Evolutionary conservation across 345 rosid species (phyloP), one percentile per base, ranked within the genome.

Genomic region (Draba incana): DNA sequence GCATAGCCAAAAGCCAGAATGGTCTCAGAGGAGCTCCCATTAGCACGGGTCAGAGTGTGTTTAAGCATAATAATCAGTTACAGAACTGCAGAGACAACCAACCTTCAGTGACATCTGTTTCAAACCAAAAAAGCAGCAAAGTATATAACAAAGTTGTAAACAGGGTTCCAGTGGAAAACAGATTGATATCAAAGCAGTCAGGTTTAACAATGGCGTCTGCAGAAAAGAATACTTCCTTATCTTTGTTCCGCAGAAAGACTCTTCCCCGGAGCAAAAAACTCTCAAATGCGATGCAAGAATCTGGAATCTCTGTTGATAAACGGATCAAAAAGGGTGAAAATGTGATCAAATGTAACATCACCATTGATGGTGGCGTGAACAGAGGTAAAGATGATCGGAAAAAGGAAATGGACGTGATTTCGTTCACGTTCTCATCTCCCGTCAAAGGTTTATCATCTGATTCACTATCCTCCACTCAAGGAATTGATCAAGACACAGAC

Each of bases 341-440:
- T 69, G 53, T 83, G 44, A 48, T 72, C 58, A 85, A 82, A 77
- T 67, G 86, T 67, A 81, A 78, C 55, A 50, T 71, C 54, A 78
- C 81, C 52, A 52, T 48, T 42, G 84, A 83, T 48, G 81, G 80
- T 58, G 57, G 62, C 48, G 43, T 53, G 76, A 81, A 71, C 37
- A 15, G 42, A 57, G 69, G 57, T 3, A 25, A 41, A 53, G 80
- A 78, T 74, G 78, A 76, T 68, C 63, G 64, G 48, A 80, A 85
- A 71, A 77, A 74, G 38, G 79, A 82, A 57, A 80, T 73, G 79
- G 93, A 92, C 80, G 84, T 92, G 66, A 82, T 92, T 83, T 92
- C 97, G 15, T 92, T 92, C 78, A 90, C 92, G 9, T 92, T 92
- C 65, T 79, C 92, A 4, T 85, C 98, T 48, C 96, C 97, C 28